Evolutionary conservation across 805 yeast species (phyloP), one percentile per base, ranked within the genome.

Genomic region (Trichomonascus vanleenenianus): DNA sequence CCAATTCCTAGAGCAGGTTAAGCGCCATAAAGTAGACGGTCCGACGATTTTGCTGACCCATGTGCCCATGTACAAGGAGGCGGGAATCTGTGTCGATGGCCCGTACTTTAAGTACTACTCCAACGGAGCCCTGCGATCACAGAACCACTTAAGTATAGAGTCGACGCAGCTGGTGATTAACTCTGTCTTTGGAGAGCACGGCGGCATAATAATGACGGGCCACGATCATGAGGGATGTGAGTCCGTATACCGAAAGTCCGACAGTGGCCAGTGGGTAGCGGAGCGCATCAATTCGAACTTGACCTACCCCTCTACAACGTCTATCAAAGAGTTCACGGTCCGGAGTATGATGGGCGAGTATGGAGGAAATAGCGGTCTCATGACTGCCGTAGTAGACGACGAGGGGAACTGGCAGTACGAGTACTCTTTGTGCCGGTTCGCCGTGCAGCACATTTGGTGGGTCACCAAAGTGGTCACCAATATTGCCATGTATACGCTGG

Each of bases 151-250:
- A 33, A 74, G 83, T 25, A 66, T 71, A 50, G 83, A 81, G 4
- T 73, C 83, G 0, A 67, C 91, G 2, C 83, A 82, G 58, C 68
- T 72, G 49, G 80, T 91, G 1, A 63, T 93, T 53, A 73, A 83
- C 54, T 71, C 81, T n/a, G 72, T 85, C 12, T 91, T 91, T 60
- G 76, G 76, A 33, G 75, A 75, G 53, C 42, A 48, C 51, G 79
- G 83, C 15, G 97, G 97, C 16, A 70, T 91, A 8, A 78, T 93
- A 2, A 65, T 91, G 36, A 85, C 96, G 0, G 98, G 98, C 1
- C 98, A 93, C 64, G 98, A 93, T 59, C 98, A 93, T 59, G 89
- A 82, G 53, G 98, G 98, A 1, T 93, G 98, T 60, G 81, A 79
- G 54, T 75, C 80, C 32, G 72, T 74, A 62, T 86, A 84, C 61